Evolutionary conservation across 805 yeast genomes (phyloP).

Genomic region (Nakazawaea ishiwadae): DNA sequence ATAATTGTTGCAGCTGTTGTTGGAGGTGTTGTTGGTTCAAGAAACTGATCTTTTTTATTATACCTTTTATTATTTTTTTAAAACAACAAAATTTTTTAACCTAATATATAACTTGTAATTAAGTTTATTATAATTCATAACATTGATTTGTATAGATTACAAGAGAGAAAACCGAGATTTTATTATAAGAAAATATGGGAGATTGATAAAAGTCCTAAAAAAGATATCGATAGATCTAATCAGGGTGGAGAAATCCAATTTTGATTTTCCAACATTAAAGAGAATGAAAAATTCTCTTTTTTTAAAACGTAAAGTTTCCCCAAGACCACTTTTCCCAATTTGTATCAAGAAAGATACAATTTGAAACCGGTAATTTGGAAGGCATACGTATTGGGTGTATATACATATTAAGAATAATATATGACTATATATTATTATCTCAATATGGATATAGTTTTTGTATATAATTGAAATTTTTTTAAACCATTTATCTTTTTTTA

Average conservation of each 20-base stretch:
- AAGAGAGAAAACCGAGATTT: background rate
- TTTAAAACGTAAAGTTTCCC: slow-evolving; percentile 7
- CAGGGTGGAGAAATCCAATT: slow-evolving; percentile 14
- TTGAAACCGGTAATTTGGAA: slow-evolving; percentile 13
- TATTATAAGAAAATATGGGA: slow-evolving; percentile 8
- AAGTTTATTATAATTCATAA: too few relatives aligned
- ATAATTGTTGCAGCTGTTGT: slow-evolving; percentile 69
- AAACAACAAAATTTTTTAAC: too few relatives aligned
- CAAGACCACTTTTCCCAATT: slow-evolving; percentile 14
- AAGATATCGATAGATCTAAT: slow-evolving; percentile 5
- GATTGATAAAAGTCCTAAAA: slow-evolving; percentile 11
- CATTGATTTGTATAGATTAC: too few relatives aligned
- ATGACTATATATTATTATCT: background rate
- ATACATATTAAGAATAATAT: too few relatives aligned
- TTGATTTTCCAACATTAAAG: slow-evolving; percentile 7
- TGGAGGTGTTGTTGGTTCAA: slow-evolving; percentile 42
- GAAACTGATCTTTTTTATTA: background rate
- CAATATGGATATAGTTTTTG: background rate
- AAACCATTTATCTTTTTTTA: too few relatives aligned
- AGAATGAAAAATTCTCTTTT: background rate
- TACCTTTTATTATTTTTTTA: background rate
- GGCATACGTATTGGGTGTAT: slow-evolving; percentile 9
- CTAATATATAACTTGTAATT: too few relatives aligned
- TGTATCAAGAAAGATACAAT: too few relatives aligned
- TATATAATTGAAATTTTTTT: too few relatives aligned